Evolutionary conservation across 1,139 yeast genomes (phyloP).

Genomic region (Wickerhamomyces sp.): DNA sequence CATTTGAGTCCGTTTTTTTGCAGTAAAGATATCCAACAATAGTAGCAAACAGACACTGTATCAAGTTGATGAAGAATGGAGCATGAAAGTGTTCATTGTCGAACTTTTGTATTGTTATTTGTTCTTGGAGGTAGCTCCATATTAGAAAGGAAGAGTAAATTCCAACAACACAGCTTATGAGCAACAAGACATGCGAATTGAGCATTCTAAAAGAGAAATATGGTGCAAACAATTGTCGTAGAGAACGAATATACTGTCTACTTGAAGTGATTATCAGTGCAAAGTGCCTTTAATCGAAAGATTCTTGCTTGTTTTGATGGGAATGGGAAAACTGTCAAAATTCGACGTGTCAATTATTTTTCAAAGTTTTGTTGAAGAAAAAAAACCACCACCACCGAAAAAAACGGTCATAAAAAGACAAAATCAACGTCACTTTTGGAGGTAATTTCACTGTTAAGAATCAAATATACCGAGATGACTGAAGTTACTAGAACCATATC

Average conservation of each 20-base stretch:
- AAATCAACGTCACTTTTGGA: background rate
- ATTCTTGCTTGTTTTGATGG: too few relatives aligned
- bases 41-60: conserved; percentile 72
- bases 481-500: background rate
- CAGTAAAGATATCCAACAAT: conserved; percentile 63
- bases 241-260: too few relatives aligned
- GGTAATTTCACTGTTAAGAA: background rate
- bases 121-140: conserved; percentile 91
- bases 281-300: too few relatives aligned
- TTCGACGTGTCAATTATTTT: background rate
- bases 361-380: background rate
- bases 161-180: conserved; percentile 58
- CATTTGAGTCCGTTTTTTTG: conserved; percentile 27
- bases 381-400: background rate
- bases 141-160: conserved; percentile 80
- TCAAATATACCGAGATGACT: background rate
- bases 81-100: conserved; percentile 63
- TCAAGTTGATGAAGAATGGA: conserved; percentile 68
- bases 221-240: too few relatives aligned
- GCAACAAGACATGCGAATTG: conserved; percentile 15
- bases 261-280: too few relatives aligned
- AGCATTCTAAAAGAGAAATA: background rate
- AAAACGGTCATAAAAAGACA: background rate
- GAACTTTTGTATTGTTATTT: conserved; percentile 75
- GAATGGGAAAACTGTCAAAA: background rate